Percentiles rank a stretch among this genome's conserved stretches.
Conservation (phyloP, 331 rosid genomes). For the Arachis monticola region DNA sequence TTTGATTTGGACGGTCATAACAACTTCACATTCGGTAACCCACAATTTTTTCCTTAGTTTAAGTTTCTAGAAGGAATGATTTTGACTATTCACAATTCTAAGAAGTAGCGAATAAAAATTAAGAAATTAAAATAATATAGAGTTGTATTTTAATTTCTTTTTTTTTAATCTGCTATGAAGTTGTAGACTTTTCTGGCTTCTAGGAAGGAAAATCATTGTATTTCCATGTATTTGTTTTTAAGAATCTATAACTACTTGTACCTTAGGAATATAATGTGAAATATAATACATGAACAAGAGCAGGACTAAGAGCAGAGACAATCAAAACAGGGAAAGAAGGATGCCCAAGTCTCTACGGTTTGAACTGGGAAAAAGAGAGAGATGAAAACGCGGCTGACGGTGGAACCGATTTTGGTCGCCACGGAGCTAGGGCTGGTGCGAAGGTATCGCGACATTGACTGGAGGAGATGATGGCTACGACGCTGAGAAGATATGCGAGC, state of each 20-base stretch:
- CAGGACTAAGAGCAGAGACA: too few species aligned
- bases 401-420: too few species aligned
- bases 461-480: too few species aligned
- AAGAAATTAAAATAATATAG: neutral
- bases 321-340: too few species aligned
- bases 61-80: too few species aligned
- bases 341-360: too few species aligned
- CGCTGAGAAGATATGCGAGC: too few species aligned
- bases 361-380: too few species aligned
- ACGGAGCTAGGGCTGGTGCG: too few species aligned
- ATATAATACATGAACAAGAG: neutral
- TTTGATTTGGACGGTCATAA: slow-evolving; percentile 56
- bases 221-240: neutral
- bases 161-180: neutral
- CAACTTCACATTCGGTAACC: slow-evolving; percentile 67
- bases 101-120: neutral
- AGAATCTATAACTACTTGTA: neutral
- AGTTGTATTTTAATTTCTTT: neutral
- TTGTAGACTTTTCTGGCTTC: neutral
- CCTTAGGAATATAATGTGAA: neutral
- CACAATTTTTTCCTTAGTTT: slow-evolving; percentile 46
- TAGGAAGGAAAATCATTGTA: neutral
- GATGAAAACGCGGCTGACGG: too few species aligned
- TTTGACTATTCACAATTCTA: neutral
- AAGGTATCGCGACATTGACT: too few species aligned